A percentile compares a stretch with the other conserved stretches of the same genome.
Evolutionary conservation across 805 yeast species (phyloP).

Genomic region (Debaryomyces prosopidis): DNA sequence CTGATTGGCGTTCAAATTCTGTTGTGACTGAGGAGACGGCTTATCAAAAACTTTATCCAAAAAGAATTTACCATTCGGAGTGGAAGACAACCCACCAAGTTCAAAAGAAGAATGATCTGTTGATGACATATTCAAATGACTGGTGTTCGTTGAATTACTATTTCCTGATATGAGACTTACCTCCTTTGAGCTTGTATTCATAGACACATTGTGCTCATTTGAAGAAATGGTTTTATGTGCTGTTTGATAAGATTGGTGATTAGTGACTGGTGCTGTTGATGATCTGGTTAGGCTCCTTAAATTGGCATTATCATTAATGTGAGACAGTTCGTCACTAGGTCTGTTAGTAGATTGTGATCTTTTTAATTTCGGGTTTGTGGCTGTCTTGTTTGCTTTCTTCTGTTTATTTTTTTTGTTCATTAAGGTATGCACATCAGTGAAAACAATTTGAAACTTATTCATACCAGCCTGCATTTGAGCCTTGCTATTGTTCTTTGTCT

Average conservation of each 20-base stretch:
- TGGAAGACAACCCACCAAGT: constrained; percentile 34
- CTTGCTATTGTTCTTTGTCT: constrained; percentile 13
- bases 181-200: constrained; percentile 22
- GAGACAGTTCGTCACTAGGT: neutral
- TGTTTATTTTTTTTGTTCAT: constrained; percentile 20
- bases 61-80: constrained; percentile 42
- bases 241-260: neutral
- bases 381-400: constrained; percentile 5
- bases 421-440: constrained; percentile 38
- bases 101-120: constrained; percentile 45
- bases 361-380: neutral
- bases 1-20: constrained; percentile 15
- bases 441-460: constrained; percentile 48
- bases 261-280: neutral
- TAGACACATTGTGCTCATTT: constrained; percentile 14
- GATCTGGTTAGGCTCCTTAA: neutral
- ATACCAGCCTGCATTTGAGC: constrained; percentile 39
- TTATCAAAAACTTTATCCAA: constrained; percentile 41
- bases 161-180: constrained; percentile 26
- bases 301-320: neutral
- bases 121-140: constrained; percentile 33
- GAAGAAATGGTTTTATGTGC: constrained; percentile 2
- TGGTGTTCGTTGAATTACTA: constrained; percentile 25
- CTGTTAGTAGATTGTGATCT: neutral
- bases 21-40: constrained; percentile 33